phyloP scores from a whole-genome alignment of 768 basidiomycete genomes.

The Serendipita sp. region DNA sequence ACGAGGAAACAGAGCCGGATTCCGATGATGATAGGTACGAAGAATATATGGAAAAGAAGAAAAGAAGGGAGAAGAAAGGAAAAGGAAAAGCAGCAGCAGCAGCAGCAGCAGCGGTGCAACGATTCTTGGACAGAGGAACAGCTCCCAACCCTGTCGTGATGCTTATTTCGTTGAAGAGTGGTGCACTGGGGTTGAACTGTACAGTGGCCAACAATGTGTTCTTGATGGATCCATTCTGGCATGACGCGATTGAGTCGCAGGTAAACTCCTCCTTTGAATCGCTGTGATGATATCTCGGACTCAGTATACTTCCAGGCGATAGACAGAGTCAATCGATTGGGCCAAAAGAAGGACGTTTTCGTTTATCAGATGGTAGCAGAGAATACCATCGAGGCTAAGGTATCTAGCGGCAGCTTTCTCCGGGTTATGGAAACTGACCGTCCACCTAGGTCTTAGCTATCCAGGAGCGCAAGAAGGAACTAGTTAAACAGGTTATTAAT shows the following conservation, averaged over 20 bases:
- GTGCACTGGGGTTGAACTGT: constrained; percentile 73
- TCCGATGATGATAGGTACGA: neutral
- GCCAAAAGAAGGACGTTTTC: constrained; percentile 66
- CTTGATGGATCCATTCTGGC: constrained; percentile 13
- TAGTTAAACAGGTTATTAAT: constrained; percentile 49
- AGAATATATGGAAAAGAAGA: constrained; percentile 18
- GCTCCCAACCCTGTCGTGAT: constrained; percentile 51
- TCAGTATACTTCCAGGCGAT: neutral
- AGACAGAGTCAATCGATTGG: constrained; percentile 30
- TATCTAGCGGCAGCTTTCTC: constrained; percentile 13
- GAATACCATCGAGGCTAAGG: constrained; percentile 76
- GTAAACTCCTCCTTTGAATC: constrained; percentile 23
- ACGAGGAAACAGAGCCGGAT: constrained; percentile 5
- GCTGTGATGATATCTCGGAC: neutral
- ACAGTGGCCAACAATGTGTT: constrained; percentile 72
- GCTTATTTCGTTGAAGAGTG: constrained; percentile 70
- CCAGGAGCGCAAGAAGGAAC: constrained; percentile 64
- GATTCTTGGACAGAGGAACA: constrained; percentile 15
- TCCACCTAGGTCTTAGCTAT: constrained; percentile 51
- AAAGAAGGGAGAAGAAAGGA: constrained; percentile 24
- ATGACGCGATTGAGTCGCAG: constrained; percentile 71
- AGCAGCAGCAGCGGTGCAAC: constrained; percentile 16
- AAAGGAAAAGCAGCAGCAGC: constrained; percentile 21
- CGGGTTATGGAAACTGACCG: neutral
- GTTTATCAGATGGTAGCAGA: constrained; percentile 86